Percentiles rank a stretch among this genome's conserved stretches.
phyloP scores from a whole-genome alignment of 2,329 filamentous ascomycete genomes.

The Biscogniauxia marginata region DNA sequence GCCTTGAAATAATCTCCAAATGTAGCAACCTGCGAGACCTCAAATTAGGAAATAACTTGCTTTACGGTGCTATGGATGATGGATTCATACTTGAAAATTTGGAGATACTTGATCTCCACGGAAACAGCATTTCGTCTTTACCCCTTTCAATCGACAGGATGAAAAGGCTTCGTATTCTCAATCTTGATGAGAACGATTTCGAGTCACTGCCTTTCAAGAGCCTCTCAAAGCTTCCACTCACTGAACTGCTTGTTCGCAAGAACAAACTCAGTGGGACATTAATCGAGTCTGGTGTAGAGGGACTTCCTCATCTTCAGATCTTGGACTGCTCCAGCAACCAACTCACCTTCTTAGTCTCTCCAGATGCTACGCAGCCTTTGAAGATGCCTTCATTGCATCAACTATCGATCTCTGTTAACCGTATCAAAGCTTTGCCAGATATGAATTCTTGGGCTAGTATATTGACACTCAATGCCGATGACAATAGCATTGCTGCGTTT shows the following conservation, averaged over 20 bases:
- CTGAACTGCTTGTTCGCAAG: slow-evolving; percentile 71
- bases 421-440: slow-evolving; percentile 69
- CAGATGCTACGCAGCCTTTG: slow-evolving; percentile 43
- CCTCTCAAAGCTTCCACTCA: slow-evolving; percentile 66
- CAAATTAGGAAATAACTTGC: slow-evolving; percentile 74
- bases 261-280: slow-evolving; percentile 76
- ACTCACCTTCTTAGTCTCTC: slow-evolving; percentile 53
- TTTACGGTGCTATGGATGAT: slow-evolving; percentile 66
- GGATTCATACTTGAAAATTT: slow-evolving; percentile 67
- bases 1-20: slow-evolving; percentile 71
- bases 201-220: slow-evolving; percentile 67
- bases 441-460: slow-evolving; percentile 73
- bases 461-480: slow-evolving; percentile 71
- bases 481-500: slow-evolving; percentile 76
- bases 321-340: slow-evolving; percentile 79
- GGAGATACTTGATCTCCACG: slow-evolving; percentile 77
- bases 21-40: slow-evolving; percentile 74
- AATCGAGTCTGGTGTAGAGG: slow-evolving; percentile 60
- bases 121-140: slow-evolving; percentile 73
- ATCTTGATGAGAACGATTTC: slow-evolving; percentile 77
- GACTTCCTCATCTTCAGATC: slow-evolving; percentile 65
- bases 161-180: slow-evolving; percentile 68
- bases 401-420: slow-evolving; percentile 77
- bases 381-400: slow-evolving; percentile 69
- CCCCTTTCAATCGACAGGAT: slow-evolving; percentile 68